Evolutionary conservation across 2,329 filamentous ascomycete species (phyloP).

Genomic region (Exophiala xenobiotica): DNA sequence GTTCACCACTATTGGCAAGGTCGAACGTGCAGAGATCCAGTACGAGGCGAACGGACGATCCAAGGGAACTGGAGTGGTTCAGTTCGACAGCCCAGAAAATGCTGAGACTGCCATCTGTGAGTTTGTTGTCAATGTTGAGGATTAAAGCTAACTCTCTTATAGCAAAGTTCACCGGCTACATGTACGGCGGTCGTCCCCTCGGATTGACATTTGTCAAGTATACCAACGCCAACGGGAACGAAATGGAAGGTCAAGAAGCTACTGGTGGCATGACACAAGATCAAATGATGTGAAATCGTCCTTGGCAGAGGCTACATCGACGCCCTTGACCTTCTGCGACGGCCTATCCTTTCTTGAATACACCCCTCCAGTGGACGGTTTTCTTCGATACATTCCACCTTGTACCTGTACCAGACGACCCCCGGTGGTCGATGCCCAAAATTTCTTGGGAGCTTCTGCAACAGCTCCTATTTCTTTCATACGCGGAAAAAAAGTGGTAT

Average conservation of each 20-base stretch:
- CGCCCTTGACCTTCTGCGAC: not conserved
- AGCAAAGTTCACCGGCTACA: constrained; percentile 96
- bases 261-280: constrained; percentile 81
- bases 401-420: too few relatives aligned
- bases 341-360: not conserved
- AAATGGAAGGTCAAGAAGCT: constrained; percentile 81
- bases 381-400: not conserved
- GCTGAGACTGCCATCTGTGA: constrained; percentile 84
- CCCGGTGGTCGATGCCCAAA: constrained; percentile 3
- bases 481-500: constrained; percentile 3
- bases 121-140: constrained; percentile 30
- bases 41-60: constrained; percentile 96
- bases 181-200: constrained; percentile 92
- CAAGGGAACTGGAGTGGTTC: constrained; percentile 91
- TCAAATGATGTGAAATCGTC: constrained; percentile 76
- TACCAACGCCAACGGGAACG: constrained; percentile 63
- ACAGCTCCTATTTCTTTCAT: not conserved
- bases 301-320: not conserved
- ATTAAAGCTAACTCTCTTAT: constrained; percentile 10
- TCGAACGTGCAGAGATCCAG: constrained; percentile 98
- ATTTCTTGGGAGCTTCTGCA: not conserved
- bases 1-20: constrained; percentile 96
- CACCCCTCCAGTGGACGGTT: too few relatives aligned
- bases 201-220: constrained; percentile 95
- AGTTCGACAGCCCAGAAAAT: constrained; percentile 79